phyloP scores from a whole-genome alignment of 2,329 filamentous ascomycete genomes.

The Xylariales sp. region DNA sequence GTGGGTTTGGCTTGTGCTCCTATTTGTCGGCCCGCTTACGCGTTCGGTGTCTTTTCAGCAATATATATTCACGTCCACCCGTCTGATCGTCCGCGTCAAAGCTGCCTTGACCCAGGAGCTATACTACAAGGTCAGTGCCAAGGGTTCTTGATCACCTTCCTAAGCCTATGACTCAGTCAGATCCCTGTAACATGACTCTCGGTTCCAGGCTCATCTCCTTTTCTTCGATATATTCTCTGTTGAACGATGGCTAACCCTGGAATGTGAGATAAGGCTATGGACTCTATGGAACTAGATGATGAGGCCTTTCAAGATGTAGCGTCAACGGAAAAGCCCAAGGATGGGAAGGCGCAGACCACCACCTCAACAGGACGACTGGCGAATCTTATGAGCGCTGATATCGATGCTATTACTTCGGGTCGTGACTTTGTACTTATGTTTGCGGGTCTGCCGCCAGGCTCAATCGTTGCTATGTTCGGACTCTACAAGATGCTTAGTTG shows the following conservation, averaged over 20 bases:
- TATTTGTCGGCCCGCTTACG: conserved; percentile 45
- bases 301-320: conserved; percentile 38
- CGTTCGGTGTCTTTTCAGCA: conserved; percentile 50
- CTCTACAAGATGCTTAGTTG: conserved; percentile 53
- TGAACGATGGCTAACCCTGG: too few relatives aligned
- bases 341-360: conserved; percentile 28
- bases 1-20: conserved; percentile 48
- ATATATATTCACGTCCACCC: conserved; percentile 53
- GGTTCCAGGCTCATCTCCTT: too few relatives aligned
- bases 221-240: too few relatives aligned
- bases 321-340: conserved; percentile 19
- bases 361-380: conserved; percentile 47
- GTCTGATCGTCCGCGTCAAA: conserved; percentile 52
- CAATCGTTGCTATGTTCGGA: conserved; percentile 42
- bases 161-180: too few relatives aligned
- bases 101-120: conserved; percentile 54
- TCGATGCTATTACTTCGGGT: conserved; percentile 49
- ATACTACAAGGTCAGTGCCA: too few relatives aligned
- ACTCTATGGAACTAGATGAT: conserved; percentile 54
- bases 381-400: conserved; percentile 55
- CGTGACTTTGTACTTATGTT: conserved; percentile 45
- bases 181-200: too few relatives aligned
- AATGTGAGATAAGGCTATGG: too few relatives aligned
- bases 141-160: too few relatives aligned
- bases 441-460: conserved; percentile 42